Evolutionary conservation across 1,139 yeast genomes (phyloP), one percentile per base, ranked within the genome.

Genomic region (Oligophagozyma castellii): DNA sequence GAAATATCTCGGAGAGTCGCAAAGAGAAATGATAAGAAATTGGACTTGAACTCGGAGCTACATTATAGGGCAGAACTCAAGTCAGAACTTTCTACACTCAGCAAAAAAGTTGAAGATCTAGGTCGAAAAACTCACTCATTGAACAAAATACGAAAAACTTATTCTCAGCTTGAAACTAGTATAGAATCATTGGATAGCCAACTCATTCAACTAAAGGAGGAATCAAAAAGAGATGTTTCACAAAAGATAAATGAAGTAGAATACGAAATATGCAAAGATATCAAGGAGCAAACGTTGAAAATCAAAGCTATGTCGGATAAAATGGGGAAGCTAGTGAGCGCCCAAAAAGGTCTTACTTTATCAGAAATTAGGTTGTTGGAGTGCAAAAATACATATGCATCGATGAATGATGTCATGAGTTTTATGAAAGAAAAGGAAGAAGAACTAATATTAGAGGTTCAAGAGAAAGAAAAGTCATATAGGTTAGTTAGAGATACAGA

Each of bases 401-500:
- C 51, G 4, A 33, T 49, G 31, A 40, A 35, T 18, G 43, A 39
- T 12, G 37, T 48, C 4, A 31, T 48, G 6, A 36, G 35, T 5
- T 32, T 34, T 22, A 43, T 46, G 24, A 35, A 39, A 18, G 59
- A 57, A 10, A 37, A 46, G 31, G 37, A 60, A 50, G 29, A 44
- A 35, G 28, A 49, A 38, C 21, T 56, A 48, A 33, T 54, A 44
- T 30, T 46, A 5, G 58, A 53, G 4, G 65, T 62, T 36, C 53
- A 54, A 5, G 48, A 47, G 11, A 68, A 71, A 5, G 61, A 65
- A 32, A 41, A 47, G 14, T 55, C 53, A 24, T 63, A 66, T 30
- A 62, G 62, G 26, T 57, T 55, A 31, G 53, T 61, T 32, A 66
- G 59, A 35, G 58, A 63, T 27, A 60, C 67, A 28, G 65, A 59